Base-by-base conservation (phyloP, 441 rosid genomes). In the Gossypium trilobum region DNA sequence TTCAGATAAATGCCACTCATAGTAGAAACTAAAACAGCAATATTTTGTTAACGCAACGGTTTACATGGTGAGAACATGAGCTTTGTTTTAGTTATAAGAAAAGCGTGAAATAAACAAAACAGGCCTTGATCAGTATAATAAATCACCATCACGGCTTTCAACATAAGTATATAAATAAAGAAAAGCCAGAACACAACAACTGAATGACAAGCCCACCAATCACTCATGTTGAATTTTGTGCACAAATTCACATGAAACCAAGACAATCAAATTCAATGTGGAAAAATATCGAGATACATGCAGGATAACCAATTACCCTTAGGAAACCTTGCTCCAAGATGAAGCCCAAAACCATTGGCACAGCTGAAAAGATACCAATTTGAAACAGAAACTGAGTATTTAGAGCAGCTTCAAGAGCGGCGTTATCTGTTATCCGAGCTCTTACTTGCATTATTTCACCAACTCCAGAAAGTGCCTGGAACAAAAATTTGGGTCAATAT, bases 311-410 rank as follows among this genome's bases (percentile, higher is more conserved):
- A 74, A 67, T 78, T 79, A 92, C 99, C 91, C 79, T 89, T 57
- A 95, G 79, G 82, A 95, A 93, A 68, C 99, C 99, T 75, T 81
- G 88, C 76, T 95, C 99, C 88, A 95, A 80, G 61, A 93, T 84
- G 75, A 86, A 86, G 22, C 95, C 97, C 87, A 95, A 84, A 85
- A 95, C 7, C 99, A 95, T 95, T 66, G 99, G 99, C 75, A 95
- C 91, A 59, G 99, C 99, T 57, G 96, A 86, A 74, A 95, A 93
- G 71, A 91, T 74, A 83, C 99, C 97, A 85, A 95, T 91, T 78
- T 95, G 99, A 79, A 95, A 74, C 72, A 95, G 94, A 85, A 95
- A 95, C 80, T 95, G 99, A 2, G 98, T 88, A 85, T 89, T 91
- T 75, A 95, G 71, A 70, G 98, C 98, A 58, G 96, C 85, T 70